Evolutionary conservation across 2,329 filamentous ascomycete genomes (phyloP).

Genomic region (Metarhizium rileyi): DNA sequence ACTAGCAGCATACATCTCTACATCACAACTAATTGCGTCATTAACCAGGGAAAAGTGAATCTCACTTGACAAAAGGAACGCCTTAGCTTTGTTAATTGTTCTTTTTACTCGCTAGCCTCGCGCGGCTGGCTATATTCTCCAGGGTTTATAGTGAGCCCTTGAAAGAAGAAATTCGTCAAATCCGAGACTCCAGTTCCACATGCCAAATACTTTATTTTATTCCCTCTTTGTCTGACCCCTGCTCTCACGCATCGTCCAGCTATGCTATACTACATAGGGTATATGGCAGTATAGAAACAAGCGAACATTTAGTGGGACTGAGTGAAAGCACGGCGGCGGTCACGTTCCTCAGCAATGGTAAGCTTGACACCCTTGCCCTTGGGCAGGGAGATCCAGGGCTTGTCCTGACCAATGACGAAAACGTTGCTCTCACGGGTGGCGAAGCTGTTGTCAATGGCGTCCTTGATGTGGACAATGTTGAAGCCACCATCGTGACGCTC

Average conservation of each 20-base stretch:
- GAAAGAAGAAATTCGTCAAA: conserved; percentile 27
- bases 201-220: conserved; percentile 15
- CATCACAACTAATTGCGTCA: neutral
- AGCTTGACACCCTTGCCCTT: conserved; percentile 99
- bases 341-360: conserved; percentile 96
- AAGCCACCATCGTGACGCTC: conserved; percentile 99
- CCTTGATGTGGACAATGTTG: conserved; percentile 99
- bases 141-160: conserved; percentile 18
- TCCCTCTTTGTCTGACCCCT: neutral
- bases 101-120: conserved; percentile 28
- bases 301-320: conserved; percentile 37
- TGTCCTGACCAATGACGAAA: conserved; percentile 96
- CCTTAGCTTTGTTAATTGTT: conserved; percentile 11
- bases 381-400: conserved; percentile 98
- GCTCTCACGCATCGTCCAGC: conserved; percentile 13
- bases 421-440: conserved; percentile 99
- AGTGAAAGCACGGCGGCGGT: conserved; percentile 73
- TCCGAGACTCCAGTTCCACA: conserved; percentile 30
- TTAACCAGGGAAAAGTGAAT: neutral
- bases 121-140: conserved; percentile 21
- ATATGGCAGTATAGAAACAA: neutral
- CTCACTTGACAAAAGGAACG: conserved; percentile 3
- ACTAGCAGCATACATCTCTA: neutral
- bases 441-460: conserved; percentile 99
- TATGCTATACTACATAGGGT: conserved; percentile 12